phyloP scores from a whole-genome alignment of 2,329 filamentous ascomycete species.

The Phialophora chinensis region DNA sequence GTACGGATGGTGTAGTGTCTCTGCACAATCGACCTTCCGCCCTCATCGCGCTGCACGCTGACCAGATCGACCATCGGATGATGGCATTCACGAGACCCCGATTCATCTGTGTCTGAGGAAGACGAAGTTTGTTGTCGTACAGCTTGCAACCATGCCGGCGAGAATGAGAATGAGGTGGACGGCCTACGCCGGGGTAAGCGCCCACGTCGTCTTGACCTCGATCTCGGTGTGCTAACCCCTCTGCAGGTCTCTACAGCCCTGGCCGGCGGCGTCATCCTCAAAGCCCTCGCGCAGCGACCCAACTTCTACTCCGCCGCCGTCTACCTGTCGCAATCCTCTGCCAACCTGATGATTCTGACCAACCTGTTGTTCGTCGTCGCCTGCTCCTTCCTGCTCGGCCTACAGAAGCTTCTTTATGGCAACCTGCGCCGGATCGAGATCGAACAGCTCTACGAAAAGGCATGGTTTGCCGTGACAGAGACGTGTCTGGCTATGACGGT shows the following conservation, averaged over 20 bases:
- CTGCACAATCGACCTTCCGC: neutral
- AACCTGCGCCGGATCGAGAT: conserved; percentile 90
- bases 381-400: conserved; percentile 78
- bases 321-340: conserved; percentile 93
- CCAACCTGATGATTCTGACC: conserved; percentile 91
- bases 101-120: conserved; percentile 16
- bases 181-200: conserved; percentile 59
- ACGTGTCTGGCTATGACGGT: conserved; percentile 98
- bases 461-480: conserved; percentile 97
- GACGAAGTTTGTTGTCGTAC: conserved; percentile 3
- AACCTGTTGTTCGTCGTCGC: conserved; percentile 87
- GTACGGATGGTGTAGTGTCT: neutral
- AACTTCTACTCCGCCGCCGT: conserved; percentile 99
- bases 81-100: conserved; percentile 22
- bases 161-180: conserved; percentile 53
- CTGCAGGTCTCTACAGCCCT: conserved; percentile 77
- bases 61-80: conserved; percentile 10
- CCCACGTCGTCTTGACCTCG: conserved; percentile 8
- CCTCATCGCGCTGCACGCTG: conserved; percentile 4
- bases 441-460: conserved; percentile 95
- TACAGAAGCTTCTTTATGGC: conserved; percentile 90
- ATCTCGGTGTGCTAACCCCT: conserved; percentile 18
- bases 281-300: conserved; percentile 90
- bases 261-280: conserved; percentile 81
- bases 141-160: conserved; percentile 27